These are phyloP conservation scores for Chrysophaeum taylorii DNA, from an alignment of 352 stramenopile species.

Conservation along the genomic window DNA sequence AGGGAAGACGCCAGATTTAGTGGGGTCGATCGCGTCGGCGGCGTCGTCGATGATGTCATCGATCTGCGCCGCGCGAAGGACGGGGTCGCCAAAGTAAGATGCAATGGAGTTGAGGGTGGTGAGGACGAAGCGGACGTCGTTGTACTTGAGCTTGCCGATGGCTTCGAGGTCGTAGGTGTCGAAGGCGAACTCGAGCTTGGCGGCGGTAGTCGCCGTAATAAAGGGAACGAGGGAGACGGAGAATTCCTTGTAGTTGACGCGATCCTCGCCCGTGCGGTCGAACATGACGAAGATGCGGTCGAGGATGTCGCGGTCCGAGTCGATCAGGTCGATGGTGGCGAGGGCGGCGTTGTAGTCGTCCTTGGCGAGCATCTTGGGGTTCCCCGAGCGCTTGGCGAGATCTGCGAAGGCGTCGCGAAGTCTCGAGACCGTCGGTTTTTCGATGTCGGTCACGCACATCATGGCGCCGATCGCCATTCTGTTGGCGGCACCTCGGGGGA, in stretches of 20 bases:
- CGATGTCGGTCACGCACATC: constrained; percentile 3
- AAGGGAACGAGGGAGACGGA: background rate
- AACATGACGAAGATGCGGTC: constrained; percentile 12
- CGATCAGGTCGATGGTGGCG: background rate
- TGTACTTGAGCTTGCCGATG: background rate
- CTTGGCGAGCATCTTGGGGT: background rate
- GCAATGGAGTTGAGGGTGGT: constrained; percentile 8
- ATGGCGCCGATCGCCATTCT: constrained; percentile 11
- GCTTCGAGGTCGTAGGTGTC: background rate
- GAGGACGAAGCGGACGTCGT: background rate
- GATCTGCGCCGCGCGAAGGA: background rate
- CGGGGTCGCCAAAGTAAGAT: constrained; percentile 10
- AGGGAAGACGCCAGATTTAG: background rate
- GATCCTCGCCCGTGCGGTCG: constrained; percentile 7
- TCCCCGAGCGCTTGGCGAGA: background rate
- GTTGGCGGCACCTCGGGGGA: background rate
- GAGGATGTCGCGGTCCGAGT: constrained; percentile 3
- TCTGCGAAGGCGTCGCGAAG: background rate
- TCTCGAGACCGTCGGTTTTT: background rate
- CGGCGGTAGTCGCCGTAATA: background rate
- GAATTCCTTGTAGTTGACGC: constrained; percentile 15
- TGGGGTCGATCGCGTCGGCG: background rate
- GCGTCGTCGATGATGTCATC: constrained; percentile 2
- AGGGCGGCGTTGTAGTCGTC: constrained; percentile 4
- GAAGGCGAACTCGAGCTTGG: constrained; percentile 4